Conservation (phyloP, 768 basidiomycete genomes). For the Tylopilus subfusipes region DNA sequence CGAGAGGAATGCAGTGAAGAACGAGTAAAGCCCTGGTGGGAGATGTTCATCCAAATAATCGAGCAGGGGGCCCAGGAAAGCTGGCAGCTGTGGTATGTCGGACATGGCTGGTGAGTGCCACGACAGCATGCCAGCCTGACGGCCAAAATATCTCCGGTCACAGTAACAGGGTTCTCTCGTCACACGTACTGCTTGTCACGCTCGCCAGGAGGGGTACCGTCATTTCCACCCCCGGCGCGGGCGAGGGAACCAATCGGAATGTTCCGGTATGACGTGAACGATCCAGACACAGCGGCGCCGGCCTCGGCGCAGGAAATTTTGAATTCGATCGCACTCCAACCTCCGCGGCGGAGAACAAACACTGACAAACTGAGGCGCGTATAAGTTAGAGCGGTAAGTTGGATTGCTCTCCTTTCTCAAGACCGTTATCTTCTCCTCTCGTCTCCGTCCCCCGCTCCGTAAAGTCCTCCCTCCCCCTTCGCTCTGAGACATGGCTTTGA, state of each 20-base stretch:
- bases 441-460: conserved; percentile 1
- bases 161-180: conserved; percentile 11
- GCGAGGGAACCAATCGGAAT: conserved; percentile 27
- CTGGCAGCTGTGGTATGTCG: conserved; percentile 39
- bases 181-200: conserved; percentile 16
- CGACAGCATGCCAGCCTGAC: conserved; percentile 21
- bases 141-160: conserved; percentile 11
- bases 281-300: conserved; percentile 8
- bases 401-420: conserved; percentile 24
- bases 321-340: conserved; percentile 15
- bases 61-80: conserved; percentile 51
- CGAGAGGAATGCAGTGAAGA: conserved; percentile 49
- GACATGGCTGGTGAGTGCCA: conserved; percentile 23
- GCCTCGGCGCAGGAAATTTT: conserved; percentile 13
- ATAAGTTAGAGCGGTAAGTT: conserved; percentile 32
- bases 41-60: conserved; percentile 51
- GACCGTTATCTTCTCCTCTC: conserved; percentile 10
- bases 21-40: conserved; percentile 52
- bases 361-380: conserved; percentile 23
- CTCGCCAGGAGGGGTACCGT: not conserved
- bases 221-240: conserved; percentile 10
- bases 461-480: conserved; percentile 7
- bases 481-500: conserved; percentile 54
- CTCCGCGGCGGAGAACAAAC: conserved; percentile 28
- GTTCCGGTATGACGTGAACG: conserved; percentile 13